Evolutionary conservation across 2,329 filamentous ascomycete species (phyloP), one percentile per base, ranked within the genome.

Genomic region (Clarireedia sp.): DNA sequence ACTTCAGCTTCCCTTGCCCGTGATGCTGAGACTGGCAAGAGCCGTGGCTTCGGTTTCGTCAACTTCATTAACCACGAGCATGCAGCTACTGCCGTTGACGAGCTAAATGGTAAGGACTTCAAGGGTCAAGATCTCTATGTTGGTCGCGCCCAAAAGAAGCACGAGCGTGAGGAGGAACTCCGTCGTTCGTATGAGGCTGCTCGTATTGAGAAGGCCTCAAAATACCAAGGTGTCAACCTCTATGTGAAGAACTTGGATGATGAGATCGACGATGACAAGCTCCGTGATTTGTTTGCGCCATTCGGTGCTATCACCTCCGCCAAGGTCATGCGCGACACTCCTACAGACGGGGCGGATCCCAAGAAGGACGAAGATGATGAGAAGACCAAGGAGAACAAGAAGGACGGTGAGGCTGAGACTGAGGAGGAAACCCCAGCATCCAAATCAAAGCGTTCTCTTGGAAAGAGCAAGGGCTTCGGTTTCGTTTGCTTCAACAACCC

Each of bases 401-500:
- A 73, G 51, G 73, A 77, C 54, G 71, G 74, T 58, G 73, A 76
- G 53, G 66, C 71, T 60, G 74, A 79, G 74, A 56, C 70, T 36
- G 71, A 74, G 57, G 78, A 81, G 59, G 75, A 81, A 65, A 67
- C 74, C 59, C 74, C 77, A 62, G 75, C 81, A 61, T 72, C 73
- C 57, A 69, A 75, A 51, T 71, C 76, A 57, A 83, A 84, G 61
- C 72, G 77, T 48, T 72, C 75, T 56, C 81, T 95, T 59, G 94
- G 94, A 73, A 97, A 97, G 88, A 96, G 90, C 86, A 99, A 97
- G 82, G 94, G 94, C 72, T 99, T 99, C 72, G 94, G 94, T 68
- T 99, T 99, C 74, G 94, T 99, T 70, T 99, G 94, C 87, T 99
- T 99, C 80, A 94, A 89, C 82, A 97, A 95, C 81, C 91, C 94